These are phyloP conservation scores for Dianthus caryophyllus DNA, from an alignment of 148 eudicot species.

Conservation along the genomic window DNA sequence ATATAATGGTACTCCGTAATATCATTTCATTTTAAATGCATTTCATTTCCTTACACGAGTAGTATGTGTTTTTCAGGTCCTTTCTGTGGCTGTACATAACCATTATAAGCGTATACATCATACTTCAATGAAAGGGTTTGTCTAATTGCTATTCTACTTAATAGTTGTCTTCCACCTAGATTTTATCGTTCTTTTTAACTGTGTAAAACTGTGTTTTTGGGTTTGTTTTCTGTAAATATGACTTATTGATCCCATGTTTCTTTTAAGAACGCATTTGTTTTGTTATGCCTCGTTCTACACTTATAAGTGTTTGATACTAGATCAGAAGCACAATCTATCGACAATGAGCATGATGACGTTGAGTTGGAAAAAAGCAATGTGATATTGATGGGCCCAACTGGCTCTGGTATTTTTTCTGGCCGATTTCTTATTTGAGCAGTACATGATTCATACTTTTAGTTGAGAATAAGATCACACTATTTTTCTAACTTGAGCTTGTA, in stretches of 20 bases:
- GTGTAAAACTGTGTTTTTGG: neutral
- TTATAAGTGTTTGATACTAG: slow-evolving; percentile 38
- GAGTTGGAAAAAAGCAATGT: slow-evolving; percentile 93
- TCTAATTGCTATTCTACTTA: slow-evolving; percentile 9
- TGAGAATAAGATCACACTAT: neutral
- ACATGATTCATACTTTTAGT: neutral
- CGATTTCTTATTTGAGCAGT: neutral
- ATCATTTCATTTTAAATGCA: neutral
- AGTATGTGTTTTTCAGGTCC: slow-evolving; percentile 47
- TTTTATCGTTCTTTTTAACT: neutral
- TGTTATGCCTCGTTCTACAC: slow-evolving; percentile 7
- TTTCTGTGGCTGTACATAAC: slow-evolving; percentile 89
- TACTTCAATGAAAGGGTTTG: slow-evolving; percentile 64
- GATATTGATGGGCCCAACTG: slow-evolving; percentile 92
- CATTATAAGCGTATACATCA: slow-evolving; percentile 85
- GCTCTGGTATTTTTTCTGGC: slow-evolving; percentile 50
- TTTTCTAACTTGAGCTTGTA: neutral
- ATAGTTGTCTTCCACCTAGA: neutral
- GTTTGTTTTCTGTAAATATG: slow-evolving; percentile 1
- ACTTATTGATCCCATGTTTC: neutral
- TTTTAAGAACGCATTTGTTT: slow-evolving; percentile 11
- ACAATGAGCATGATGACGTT: slow-evolving; percentile 55
- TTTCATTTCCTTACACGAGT: neutral
- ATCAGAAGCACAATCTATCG: slow-evolving; percentile 49
- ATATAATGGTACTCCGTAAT: neutral